These are phyloP conservation scores for Neonothopanus nambi DNA, from an alignment of 1,284 basidiomycete genomes.

Conservation along the genomic window DNA sequence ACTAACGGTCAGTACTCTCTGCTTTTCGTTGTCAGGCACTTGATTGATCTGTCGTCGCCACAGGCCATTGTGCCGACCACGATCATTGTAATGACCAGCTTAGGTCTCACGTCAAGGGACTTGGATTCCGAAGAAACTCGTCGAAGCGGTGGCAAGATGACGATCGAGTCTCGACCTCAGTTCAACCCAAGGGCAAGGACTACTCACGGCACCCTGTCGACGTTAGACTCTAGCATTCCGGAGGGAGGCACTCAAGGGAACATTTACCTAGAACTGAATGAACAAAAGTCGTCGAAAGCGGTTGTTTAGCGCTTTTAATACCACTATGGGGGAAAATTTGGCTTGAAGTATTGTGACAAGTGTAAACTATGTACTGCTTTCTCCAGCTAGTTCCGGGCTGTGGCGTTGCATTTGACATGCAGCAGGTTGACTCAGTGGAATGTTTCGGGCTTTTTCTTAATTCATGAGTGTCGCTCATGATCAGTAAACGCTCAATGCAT, in stretches of 20 bases:
- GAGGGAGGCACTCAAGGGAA: not conserved
- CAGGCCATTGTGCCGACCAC: constrained; percentile 34
- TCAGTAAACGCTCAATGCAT: too few relatives aligned
- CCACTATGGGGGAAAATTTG: too few relatives aligned
- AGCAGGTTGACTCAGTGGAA: too few relatives aligned
- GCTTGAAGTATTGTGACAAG: too few relatives aligned
- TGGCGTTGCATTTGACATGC: too few relatives aligned
- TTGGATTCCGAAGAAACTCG: constrained; percentile 6
- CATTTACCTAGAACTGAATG: not conserved
- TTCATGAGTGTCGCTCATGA: too few relatives aligned
- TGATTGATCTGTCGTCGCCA: not conserved
- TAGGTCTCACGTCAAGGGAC: constrained; percentile 33
- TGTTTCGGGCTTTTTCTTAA: too few relatives aligned
- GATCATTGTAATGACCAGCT: constrained; percentile 35
- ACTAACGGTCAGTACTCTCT: constrained; percentile 31
- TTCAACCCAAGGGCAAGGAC: constrained; percentile 1
- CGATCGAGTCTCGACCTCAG: constrained; percentile 11
- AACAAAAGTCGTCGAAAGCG: not conserved
- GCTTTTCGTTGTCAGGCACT: not conserved
- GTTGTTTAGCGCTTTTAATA: not conserved
- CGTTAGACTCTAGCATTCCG: constrained; percentile 18
- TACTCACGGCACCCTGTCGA: not conserved
- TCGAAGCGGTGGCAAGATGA: not conserved
- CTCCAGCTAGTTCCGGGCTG: too few relatives aligned
- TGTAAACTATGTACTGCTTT: too few relatives aligned